Conservation (phyloP, 2,329 filamentous ascomycete species). For the Botrytis medusae region DNA sequence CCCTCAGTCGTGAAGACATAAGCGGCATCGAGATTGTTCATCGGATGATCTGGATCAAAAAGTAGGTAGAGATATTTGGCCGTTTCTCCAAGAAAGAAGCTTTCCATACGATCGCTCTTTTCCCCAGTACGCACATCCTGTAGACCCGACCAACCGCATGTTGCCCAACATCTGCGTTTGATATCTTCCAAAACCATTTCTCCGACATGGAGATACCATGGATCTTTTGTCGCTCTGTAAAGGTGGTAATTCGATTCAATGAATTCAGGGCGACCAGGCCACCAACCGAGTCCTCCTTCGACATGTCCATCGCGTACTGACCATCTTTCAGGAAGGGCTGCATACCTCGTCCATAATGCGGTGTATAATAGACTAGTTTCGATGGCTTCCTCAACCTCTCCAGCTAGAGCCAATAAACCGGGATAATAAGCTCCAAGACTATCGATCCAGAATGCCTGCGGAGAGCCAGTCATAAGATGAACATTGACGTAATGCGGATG, state of each 20-base stretch:
- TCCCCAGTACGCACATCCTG: slow-evolving; percentile 81
- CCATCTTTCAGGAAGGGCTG: slow-evolving; percentile 93
- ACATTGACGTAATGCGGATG: slow-evolving; percentile 93
- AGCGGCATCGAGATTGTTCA: slow-evolving; percentile 82
- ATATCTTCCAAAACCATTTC: slow-evolving; percentile 95
- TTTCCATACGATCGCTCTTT: slow-evolving; percentile 94
- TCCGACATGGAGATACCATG: slow-evolving; percentile 93
- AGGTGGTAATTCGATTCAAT: slow-evolving; percentile 96
- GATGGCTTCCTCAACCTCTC: slow-evolving; percentile 86
- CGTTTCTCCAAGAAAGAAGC: slow-evolving; percentile 96
- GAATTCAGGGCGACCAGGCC: slow-evolving; percentile 93
- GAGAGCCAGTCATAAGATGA: slow-evolving; percentile 83
- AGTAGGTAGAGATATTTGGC: slow-evolving; percentile 93
- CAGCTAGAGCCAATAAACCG: slow-evolving; percentile 79
- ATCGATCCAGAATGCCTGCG: slow-evolving; percentile 91
- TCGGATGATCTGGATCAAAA: slow-evolving; percentile 79
- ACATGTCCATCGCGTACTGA: slow-evolving; percentile 80
- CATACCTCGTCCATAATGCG: slow-evolving; percentile 91
- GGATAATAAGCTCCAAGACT: slow-evolving; percentile 95
- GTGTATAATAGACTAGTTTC: slow-evolving; percentile 88
- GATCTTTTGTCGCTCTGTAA: slow-evolving; percentile 90
- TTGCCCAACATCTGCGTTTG: slow-evolving; percentile 80
- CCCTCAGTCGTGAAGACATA: slow-evolving; percentile 97
- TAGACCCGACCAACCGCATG: slow-evolving; percentile 90
- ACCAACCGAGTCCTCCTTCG: slow-evolving; percentile 87